These are phyloP conservation scores for Colletotrichum scovillei DNA, from an alignment of 2,329 filamentous ascomycete species.

Conservation along the genomic window DNA sequence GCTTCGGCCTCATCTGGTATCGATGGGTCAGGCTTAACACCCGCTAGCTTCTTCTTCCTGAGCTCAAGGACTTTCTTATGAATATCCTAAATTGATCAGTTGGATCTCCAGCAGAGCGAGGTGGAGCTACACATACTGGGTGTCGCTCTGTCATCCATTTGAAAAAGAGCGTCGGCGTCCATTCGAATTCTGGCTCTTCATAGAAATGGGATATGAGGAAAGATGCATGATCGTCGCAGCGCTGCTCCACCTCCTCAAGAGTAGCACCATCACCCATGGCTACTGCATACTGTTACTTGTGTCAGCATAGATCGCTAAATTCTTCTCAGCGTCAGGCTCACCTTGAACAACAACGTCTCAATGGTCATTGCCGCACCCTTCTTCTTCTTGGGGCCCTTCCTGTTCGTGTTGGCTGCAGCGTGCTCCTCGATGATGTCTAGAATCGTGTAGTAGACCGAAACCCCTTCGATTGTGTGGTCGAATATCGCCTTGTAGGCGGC, in stretches of 20 bases:
- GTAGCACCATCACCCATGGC: conserved; percentile 64
- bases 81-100: conserved; percentile 14
- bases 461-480: conserved; percentile 70
- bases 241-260: conserved; percentile 58
- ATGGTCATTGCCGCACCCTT: conserved; percentile 31
- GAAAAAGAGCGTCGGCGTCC: conserved; percentile 59
- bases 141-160: conserved; percentile 58
- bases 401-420: conserved; percentile 43
- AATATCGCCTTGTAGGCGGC: conserved; percentile 66
- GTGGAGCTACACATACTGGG: conserved; percentile 47
- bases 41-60: conserved; percentile 8
- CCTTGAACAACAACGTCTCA: conserved; percentile 46
- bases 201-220: conserved; percentile 65
- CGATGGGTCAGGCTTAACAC: background rate
- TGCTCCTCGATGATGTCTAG: conserved; percentile 64
- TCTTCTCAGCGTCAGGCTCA: conserved; percentile 34
- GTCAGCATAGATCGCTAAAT: conserved; percentile 20
- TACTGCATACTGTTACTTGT: conserved; percentile 57
- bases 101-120: background rate
- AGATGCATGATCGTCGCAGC: conserved; percentile 59
- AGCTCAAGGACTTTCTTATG: conserved; percentile 23
- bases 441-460: conserved; percentile 72
- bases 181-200: conserved; percentile 52
- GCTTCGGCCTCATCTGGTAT: background rate
- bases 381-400: conserved; percentile 47